Percentiles rank a stretch among this genome's conserved stretches.
Conservation (phyloP, 495 filamentous ascomycete genomes). For the Hypoxylon cercidicola region DNA sequence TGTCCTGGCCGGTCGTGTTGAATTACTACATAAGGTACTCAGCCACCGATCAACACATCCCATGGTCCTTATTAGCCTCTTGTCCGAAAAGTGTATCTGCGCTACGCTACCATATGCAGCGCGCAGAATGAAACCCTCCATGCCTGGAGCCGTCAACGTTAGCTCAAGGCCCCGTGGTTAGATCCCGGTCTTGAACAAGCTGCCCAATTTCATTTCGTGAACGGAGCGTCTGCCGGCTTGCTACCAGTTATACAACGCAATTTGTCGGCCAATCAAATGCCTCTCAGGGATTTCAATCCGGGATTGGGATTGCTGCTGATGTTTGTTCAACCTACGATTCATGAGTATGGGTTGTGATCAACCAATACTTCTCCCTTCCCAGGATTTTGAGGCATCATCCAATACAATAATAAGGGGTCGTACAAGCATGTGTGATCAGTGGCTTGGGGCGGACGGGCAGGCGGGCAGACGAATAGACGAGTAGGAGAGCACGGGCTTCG, state of each 20-base stretch:
- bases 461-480: neutral
- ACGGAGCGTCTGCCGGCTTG: slow-evolving; percentile 38
- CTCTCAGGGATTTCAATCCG: slow-evolving; percentile 32
- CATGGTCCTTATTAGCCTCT: slow-evolving; percentile 39
- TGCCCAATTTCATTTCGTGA: slow-evolving; percentile 38
- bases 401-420: slow-evolving; percentile 21
- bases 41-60: slow-evolving; percentile 40
- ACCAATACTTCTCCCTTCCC: slow-evolving; percentile 29
- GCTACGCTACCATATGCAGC: slow-evolving; percentile 15
- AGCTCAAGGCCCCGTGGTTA: slow-evolving; percentile 25
- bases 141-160: slow-evolving; percentile 42
- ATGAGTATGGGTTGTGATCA: slow-evolving; percentile 27
- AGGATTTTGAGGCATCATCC: slow-evolving; percentile 31
- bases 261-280: slow-evolving; percentile 36
- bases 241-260: slow-evolving; percentile 31
- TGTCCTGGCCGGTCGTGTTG: slow-evolving; percentile 4
- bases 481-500: neutral
- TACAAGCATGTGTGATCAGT: slow-evolving; percentile 22
- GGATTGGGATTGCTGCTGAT: slow-evolving; percentile 26
- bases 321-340: slow-evolving; percentile 35
- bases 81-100: slow-evolving; percentile 29
- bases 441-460: slow-evolving; percentile 1
- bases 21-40: no score
- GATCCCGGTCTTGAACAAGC: slow-evolving; percentile 36
- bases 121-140: slow-evolving; percentile 45